Conservation (phyloP, 345 rosid species). For the Hirschfeldia incana region DNA sequence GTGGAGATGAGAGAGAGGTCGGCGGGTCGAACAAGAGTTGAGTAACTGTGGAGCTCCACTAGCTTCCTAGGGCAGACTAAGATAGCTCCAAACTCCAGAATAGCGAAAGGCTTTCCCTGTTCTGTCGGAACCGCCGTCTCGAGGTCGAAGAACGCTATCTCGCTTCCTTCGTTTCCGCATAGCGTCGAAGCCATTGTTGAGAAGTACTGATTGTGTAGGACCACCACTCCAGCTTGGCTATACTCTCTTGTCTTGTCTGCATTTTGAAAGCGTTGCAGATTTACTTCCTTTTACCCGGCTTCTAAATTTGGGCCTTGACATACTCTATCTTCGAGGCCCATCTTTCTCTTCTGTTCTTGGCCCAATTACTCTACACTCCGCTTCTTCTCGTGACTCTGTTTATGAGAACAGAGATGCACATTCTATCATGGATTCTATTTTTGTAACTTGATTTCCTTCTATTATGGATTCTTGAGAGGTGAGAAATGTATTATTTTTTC, state of each 20-base stretch:
- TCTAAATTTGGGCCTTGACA: background rate
- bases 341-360: background rate
- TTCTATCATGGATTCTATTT: no score
- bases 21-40: conserved; percentile 73
- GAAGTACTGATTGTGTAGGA: background rate
- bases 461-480: no score
- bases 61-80: conserved; percentile 80
- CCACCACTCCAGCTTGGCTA: no score
- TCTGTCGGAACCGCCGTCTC: conserved; percentile 75
- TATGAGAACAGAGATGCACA: background rate
- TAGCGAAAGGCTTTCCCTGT: conserved; percentile 50
- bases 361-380: background rate
- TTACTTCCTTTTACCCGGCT: background rate
- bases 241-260: background rate
- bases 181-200: conserved; percentile 23
- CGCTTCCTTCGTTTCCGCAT: conserved; percentile 39
- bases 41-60: conserved; percentile 61
- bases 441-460: no score
- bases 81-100: conserved; percentile 91
- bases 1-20: conserved; percentile 60
- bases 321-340: background rate
- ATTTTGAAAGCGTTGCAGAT: background rate
- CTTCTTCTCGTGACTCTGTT: background rate
- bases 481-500: no score
- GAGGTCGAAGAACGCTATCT: conserved; percentile 82